Base-by-base conservation (phyloP, 179 eudicot species). In the Sideroxylon spinosum region DNA sequence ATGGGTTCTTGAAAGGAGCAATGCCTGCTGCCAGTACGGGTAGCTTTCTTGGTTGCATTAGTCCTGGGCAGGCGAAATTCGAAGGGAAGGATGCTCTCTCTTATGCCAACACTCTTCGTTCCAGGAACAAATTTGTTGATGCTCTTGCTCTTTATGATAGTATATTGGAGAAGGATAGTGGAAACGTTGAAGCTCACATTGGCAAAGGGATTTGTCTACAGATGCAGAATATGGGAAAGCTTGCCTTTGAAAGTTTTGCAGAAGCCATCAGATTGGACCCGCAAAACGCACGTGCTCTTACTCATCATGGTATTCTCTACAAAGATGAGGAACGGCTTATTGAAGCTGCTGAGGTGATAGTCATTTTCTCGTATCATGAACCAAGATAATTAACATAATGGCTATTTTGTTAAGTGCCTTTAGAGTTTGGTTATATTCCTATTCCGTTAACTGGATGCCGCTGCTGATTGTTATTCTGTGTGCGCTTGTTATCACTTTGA, bases 191-290 rank as follows among this genome's bases (percentile, higher is more conserved):
- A 80, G 98, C 99, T 79, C 85, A 86, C 66, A 90, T 95, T 65
- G 99, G 98, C 57, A 95, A 95, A 87, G 98, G 98, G 83, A 87
- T 95, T 83, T 95, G 98, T 84, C 86, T 88, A 86, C 99, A 95
- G 84, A 89, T 90, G 92, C 98, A 91, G 76, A 94, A 86, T 83
- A 75, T 81, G 85, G 89, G 91, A 66, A 88, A 88, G 80, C 92
- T 81, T 78, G 93, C 99, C 70, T 90, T 90, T 77, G 97, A 92
- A 79, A 90, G 97, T 81, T 95, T 95, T 80, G 60, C 89, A 5
- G 97, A 95, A 85, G 99, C 96, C n/a, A 87, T 94, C 70, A 87
- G 78, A 81, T 68, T 91, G 85, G 97, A 95, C 77, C 98, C 98
- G 66, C 90, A 92, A 78, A 95, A 95, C 87, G 94, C 94, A 49